These are phyloP conservation scores for Penicillium roqueforti DNA, from an alignment of 495 filamentous ascomycete genomes.

Conservation along the genomic window DNA sequence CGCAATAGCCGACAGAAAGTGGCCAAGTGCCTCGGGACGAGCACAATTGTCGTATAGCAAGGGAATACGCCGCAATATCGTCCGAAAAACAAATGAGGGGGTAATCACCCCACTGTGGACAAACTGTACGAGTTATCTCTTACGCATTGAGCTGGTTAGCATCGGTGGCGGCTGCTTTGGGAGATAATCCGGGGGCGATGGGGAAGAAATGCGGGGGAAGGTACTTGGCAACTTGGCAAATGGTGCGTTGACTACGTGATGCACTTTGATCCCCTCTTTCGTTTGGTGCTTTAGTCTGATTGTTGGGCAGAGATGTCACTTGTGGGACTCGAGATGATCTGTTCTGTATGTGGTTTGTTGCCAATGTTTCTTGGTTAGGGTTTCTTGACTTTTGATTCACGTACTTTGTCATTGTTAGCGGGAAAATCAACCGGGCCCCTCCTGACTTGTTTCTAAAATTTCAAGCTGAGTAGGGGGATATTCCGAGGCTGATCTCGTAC, in stretches of 20 bases:
- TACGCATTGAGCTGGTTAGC: neutral
- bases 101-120: neutral
- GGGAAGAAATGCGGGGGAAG: slow-evolving; percentile 13
- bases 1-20: slow-evolving; percentile 19
- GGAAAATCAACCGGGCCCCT: no score
- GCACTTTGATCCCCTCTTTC: neutral
- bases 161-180: neutral
- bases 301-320: neutral
- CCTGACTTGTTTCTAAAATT: no score
- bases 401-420: no score
- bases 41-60: neutral
- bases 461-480: no score
- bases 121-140: neutral
- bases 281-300: neutral
- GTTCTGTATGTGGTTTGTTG: neutral
- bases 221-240: slow-evolving; percentile 7
- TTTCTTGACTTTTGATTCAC: neutral
- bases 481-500: no score
- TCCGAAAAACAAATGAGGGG: slow-evolving; percentile 10
- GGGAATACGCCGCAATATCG: neutral
- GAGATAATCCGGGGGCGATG: slow-evolving; percentile 6
- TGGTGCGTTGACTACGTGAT: neutral
- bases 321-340: neutral
- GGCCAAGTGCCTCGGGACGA: slow-evolving; percentile 17
- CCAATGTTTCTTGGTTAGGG: neutral